Base-by-base conservation (phyloP, 208 protist genomes). In the Trichomonas tenax region DNA sequence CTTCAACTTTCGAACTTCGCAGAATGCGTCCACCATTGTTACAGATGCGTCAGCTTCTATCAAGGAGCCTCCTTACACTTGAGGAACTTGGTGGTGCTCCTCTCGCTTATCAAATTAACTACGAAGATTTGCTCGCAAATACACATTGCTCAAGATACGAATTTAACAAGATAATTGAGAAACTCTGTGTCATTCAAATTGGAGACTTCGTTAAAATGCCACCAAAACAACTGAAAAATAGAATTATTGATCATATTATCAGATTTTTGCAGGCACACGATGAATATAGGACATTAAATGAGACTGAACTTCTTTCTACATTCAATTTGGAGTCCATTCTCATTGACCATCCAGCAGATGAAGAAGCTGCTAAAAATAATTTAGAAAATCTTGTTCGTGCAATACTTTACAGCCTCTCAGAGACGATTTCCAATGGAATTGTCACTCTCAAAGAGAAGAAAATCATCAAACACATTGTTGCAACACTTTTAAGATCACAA, bases 1-100 rank as follows among this genome's bases (percentile, higher is more conserved):
- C 1, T 93, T 93, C 86, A 93, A 93, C 86, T 21, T 93, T 93
- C 36, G 86, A 93, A 93, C 36, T 93, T n/a, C 40, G 86, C 48
- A 44, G 36, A 38, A 93, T 48, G 26, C 0, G 21, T 34, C 44
- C 86, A 49, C 86, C 86, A 38, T 51, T 93, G n/a, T 38, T 93
- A 38, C 10, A 11, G 31, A 34, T 93, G 6, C 45, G 86, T 34
- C 9, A 41, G 38, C 23, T 93, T 8, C 17, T 93, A 0, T 8
- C 41, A 23, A 15, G 1, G 10, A 51, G 34, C 15, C 23, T 31
- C n/a, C 17, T 93, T 17, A 93, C 86, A 51, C 1, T 38, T 58
- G 11, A 41, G 14, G 86, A 93, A 38, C 17, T 93, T 0, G 45
- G 45, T 38, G 40, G 44, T 38, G 44, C 1, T 31, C 11, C 31